Percentiles rank a stretch among this genome's conserved stretches.
phyloP scores from a whole-genome alignment of 441 rosid genomes.

The Hypseocharis bilobata region DNA sequence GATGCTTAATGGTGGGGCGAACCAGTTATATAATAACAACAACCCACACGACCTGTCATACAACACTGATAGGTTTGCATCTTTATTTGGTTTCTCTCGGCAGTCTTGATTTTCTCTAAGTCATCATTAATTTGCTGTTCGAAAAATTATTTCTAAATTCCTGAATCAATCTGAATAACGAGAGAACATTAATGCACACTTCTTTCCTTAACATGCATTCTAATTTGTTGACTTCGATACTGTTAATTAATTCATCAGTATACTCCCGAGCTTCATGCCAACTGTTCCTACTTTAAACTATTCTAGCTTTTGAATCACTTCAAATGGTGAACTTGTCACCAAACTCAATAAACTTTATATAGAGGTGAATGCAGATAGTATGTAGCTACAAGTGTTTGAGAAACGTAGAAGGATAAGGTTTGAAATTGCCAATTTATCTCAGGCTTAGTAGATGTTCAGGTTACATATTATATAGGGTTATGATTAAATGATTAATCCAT shows the following conservation, averaged over 20 bases:
- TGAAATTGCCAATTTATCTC: not conserved
- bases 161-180: not conserved
- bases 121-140: not conserved
- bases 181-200: not conserved
- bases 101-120: not conserved
- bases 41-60: slow-evolving; percentile 33
- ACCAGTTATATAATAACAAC: slow-evolving; percentile 24
- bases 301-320: not conserved
- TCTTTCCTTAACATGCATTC: not conserved
- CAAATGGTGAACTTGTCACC: not conserved
- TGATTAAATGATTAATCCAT: not conserved
- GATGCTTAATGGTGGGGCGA: slow-evolving; percentile 23
- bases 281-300: not conserved
- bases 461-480: not conserved
- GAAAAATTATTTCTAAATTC: slow-evolving; percentile 2
- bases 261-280: not conserved
- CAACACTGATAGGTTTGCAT: slow-evolving; percentile 35
- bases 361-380: not conserved
- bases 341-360: not conserved
- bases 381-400: not conserved
- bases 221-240: not conserved
- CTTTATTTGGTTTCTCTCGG: slow-evolving; percentile 5
- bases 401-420: not conserved
- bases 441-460: not conserved
- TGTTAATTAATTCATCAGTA: not conserved